A percentile compares a stretch with the other conserved stretches of the same genome.
phyloP scores from a whole-genome alignment of 2,329 filamentous ascomycete species.

The Aureobasidium sp. region DNA sequence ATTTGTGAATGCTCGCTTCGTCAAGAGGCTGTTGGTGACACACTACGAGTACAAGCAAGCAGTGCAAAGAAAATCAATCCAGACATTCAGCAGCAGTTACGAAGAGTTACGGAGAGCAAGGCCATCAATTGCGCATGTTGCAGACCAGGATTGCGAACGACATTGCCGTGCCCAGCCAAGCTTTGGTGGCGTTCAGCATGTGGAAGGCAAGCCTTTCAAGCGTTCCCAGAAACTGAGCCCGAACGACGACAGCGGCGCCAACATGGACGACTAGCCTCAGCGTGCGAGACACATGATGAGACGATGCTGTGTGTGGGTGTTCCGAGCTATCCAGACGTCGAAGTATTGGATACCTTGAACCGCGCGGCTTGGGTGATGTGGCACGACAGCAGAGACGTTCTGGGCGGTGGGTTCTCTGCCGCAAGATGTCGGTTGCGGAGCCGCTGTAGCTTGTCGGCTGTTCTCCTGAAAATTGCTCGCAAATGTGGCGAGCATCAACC shows the following conservation, averaged over 20 bases:
- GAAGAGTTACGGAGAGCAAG: neutral
- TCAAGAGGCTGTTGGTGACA: too few species aligned
- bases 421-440: neutral
- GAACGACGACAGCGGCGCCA: neutral
- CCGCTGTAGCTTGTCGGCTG: slow-evolving; percentile 1
- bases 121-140: neutral
- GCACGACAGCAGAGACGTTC: neutral
- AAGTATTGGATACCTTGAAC: neutral
- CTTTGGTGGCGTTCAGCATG: neutral
- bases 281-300: neutral
- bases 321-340: neutral
- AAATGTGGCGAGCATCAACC: neutral
- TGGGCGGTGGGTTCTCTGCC: neutral
- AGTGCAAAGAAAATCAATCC: neutral
- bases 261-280: neutral
- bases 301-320: neutral
- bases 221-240: neutral
- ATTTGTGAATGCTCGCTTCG: neutral
- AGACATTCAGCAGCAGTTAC: neutral
- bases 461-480: neutral
- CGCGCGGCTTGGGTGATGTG: slow-evolving; percentile 7
- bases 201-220: neutral
- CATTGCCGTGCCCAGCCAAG: neutral
- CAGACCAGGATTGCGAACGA: neutral
- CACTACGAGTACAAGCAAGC: too few species aligned